Conservation (phyloP, 306 rosid genomes). For the Quercus parvula region DNA sequence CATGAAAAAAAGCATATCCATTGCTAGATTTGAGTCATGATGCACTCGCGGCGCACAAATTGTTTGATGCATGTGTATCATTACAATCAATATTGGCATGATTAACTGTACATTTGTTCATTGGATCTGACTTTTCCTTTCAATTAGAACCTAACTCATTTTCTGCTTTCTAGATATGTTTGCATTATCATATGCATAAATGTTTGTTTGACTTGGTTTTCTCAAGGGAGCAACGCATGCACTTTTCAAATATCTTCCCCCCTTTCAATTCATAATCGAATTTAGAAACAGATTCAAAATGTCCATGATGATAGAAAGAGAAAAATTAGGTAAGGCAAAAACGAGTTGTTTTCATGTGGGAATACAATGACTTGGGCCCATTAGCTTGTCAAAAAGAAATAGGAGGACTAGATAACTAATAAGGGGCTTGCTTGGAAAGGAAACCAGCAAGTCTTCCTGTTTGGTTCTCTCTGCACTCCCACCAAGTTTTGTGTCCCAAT, state of each 20-base stretch:
- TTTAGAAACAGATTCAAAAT: neutral
- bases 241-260: neutral
- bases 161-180: neutral
- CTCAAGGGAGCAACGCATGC: too few species aligned
- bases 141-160: neutral
- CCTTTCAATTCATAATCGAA: neutral
- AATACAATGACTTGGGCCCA: too few species aligned
- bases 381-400: too few species aligned
- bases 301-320: too few species aligned
- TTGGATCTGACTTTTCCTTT: neutral
- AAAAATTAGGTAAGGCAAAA: too few species aligned
- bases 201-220: neutral
- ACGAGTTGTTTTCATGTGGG: too few species aligned
- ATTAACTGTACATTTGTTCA: slow-evolving; percentile 23
- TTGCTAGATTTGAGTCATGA: slow-evolving; percentile 30
- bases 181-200: neutral
- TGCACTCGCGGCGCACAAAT: slow-evolving; percentile 32
- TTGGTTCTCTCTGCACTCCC: too few species aligned
- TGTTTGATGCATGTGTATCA: slow-evolving; percentile 29
- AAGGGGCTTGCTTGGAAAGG: too few species aligned
- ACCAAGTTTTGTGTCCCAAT: too few species aligned
- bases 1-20: neutral
- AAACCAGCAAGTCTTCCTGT: too few species aligned
- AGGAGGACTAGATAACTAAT: too few species aligned
- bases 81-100: neutral